phyloP scores from a whole-genome alignment of 2,329 filamentous ascomycete species.

The Cladophialophora carrionii region DNA sequence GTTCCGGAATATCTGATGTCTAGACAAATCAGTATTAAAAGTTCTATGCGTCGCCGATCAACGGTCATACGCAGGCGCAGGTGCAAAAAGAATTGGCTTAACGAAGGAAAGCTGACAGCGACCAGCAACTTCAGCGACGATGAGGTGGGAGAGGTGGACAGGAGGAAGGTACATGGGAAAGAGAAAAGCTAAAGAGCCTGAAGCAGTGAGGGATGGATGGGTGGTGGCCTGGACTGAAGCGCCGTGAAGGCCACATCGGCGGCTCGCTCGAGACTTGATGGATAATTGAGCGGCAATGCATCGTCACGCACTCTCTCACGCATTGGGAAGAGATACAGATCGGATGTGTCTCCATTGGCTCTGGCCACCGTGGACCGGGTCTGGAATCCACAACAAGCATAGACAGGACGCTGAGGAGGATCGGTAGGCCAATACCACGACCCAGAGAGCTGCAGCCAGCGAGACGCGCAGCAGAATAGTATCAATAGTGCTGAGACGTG shows the following conservation, averaged over 20 bases:
- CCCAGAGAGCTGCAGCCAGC: conserved; percentile 19
- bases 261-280: conserved; percentile 19
- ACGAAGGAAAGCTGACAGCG: conserved; percentile 33
- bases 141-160: conserved; percentile 15
- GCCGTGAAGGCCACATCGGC: conserved; percentile 30
- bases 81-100: conserved; percentile 18
- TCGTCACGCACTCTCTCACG: conserved; percentile 29
- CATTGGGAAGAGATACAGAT: conserved; percentile 20
- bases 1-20: conserved; percentile 6
- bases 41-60: conserved; percentile 31
- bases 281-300: conserved; percentile 21
- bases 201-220: conserved; percentile 9
- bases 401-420: conserved; percentile 7
- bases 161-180: conserved; percentile 17
- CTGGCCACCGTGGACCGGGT: conserved; percentile 11
- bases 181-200: conserved; percentile 25
- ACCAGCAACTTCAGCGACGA: conserved; percentile 36
- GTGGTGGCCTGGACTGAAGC: conserved; percentile 23
- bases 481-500: conserved; percentile 31
- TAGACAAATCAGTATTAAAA: conserved; percentile 30
- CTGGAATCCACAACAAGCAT: conserved; percentile 12
- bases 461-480: conserved; percentile 30
- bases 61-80: conserved; percentile 23
- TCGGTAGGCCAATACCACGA: conserved; percentile 23
- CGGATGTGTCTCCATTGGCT: conserved; percentile 25